These are phyloP conservation scores for Diaporthe helianthi DNA, from an alignment of 2,329 filamentous ascomycete genomes.

Conservation along the genomic window DNA sequence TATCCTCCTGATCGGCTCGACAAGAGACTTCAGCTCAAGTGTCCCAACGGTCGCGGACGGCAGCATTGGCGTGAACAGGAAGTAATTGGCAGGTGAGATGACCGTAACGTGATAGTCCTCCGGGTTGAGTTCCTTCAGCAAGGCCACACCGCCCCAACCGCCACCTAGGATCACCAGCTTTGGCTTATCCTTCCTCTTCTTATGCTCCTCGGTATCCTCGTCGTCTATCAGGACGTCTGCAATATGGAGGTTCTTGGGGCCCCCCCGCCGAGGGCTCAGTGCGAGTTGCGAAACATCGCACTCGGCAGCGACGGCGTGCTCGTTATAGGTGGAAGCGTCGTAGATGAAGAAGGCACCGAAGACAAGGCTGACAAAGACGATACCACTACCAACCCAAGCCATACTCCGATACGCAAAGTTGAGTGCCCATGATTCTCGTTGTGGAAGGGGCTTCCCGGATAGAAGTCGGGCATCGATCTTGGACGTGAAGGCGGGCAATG, in stretches of 20 bases:
- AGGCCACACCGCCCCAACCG: constrained; percentile 92
- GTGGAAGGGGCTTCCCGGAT: constrained; percentile 61
- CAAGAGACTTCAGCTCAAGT: constrained; percentile 85
- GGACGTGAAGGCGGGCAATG: constrained; percentile 35
- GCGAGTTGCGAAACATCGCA: constrained; percentile 86
- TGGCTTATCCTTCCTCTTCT: constrained; percentile 82
- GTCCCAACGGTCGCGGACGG: constrained; percentile 97
- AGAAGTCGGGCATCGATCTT: constrained; percentile 48
- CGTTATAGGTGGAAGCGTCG: constrained; percentile 89
- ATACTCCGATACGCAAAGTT: constrained; percentile 74
- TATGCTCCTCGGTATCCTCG: constrained; percentile 76
- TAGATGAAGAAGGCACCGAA: constrained; percentile 90
- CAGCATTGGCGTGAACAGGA: constrained; percentile 97
- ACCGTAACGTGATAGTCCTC: constrained; percentile 97
- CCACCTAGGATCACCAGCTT: constrained; percentile 91
- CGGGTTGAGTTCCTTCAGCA: constrained; percentile 87
- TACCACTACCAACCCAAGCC: constrained; percentile 76
- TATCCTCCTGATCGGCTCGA: constrained; percentile 91
- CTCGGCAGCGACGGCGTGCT: constrained; percentile 70
- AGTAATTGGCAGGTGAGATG: constrained; percentile 94
- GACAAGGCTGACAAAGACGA: constrained; percentile 71
- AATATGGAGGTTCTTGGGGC: constrained; percentile 94
- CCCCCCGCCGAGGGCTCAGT: constrained; percentile 79
- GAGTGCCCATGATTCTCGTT: constrained; percentile 54
- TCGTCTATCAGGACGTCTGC: constrained; percentile 89